Conservation (phyloP, 805 yeast species). For the Wickerhamiella vanderwaltii region DNA sequence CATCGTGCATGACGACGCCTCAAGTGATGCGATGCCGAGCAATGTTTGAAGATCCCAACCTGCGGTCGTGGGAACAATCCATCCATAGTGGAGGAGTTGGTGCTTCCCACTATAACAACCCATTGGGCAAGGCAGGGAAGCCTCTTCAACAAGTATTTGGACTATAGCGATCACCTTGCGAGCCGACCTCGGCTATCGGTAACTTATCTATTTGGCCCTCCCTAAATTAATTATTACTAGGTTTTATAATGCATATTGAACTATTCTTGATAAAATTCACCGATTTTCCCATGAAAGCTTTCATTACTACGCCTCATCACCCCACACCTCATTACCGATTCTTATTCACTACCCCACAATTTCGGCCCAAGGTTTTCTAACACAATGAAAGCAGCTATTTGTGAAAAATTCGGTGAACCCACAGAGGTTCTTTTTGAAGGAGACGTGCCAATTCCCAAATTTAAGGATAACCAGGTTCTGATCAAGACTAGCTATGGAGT, state of each 20-base stretch:
- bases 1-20: slow-evolving; percentile 25
- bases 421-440: slow-evolving; percentile 12
- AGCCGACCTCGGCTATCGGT: no score
- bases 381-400: slow-evolving; percentile 9
- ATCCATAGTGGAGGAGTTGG: neutral
- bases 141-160: neutral
- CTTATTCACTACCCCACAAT: no score
- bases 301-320: no score
- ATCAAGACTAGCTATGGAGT: slow-evolving; percentile 7
- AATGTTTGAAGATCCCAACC: neutral
- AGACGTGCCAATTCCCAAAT: neutral
- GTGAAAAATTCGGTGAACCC: slow-evolving; percentile 10
- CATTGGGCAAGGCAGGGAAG: slow-evolving; percentile 1
- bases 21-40: slow-evolving; percentile 22
- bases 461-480: neutral
- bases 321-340: no score
- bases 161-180: no score
- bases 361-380: no score
- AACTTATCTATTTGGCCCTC: no score
- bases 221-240: no score
- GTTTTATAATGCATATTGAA: no score
- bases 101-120: neutral
- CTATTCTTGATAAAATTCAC: no score
- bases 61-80: neutral
- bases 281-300: no score